Base-by-base conservation (phyloP, 1,139 yeast genomes). In the Diutina mesorugosa region DNA sequence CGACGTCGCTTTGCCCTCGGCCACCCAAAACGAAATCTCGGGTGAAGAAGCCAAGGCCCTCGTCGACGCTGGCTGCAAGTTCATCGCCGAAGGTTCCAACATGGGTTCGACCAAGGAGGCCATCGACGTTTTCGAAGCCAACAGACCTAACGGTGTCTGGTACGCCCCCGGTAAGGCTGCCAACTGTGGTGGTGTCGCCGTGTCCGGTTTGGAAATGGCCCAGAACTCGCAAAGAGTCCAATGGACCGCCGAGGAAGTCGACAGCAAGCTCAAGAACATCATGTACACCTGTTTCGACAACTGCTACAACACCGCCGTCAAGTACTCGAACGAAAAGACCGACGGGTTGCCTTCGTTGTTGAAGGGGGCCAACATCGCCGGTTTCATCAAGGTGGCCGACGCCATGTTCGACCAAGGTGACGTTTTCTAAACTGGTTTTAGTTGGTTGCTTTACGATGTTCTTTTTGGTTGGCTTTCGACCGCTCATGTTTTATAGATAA, bases 141-240 rank as follows among this genome's bases (percentile, higher is more conserved):
- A 83, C 74, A 87, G 97, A 80, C 66, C 78, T 64, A 72, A 81
- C 65, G 80, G 86, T 63, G 89, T 90, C 73, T 93, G 98, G 98
- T 91, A 91, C 77, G 98, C 96, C 67, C 97, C 97, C 72, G 98
- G 98, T 76, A 93, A 93, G 83, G 97, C 97, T 67, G 95, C 98
- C 69, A 93, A 93, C 84, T 87, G 95, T 79, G 98, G 98, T 79
- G 99, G 98, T 84, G 99, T 93, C 67, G 96, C 97, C 60, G 97
- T 91, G 60, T 90, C 97, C 61, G 98, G 98, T 72, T 83, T 93
- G 65, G 99, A 93, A 81, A 93, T 93, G 98, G 97, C 98, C 61
- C 99, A 93, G 80, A 93, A 93, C 88, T 90, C 97, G 60, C 95
- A 87, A 73, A 88, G 98, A 80, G 83, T 85, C 63, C 74, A 77